These are phyloP conservation scores for Yarrowia sp. DNA, from an alignment of 805 yeast species.

Conservation along the genomic window DNA sequence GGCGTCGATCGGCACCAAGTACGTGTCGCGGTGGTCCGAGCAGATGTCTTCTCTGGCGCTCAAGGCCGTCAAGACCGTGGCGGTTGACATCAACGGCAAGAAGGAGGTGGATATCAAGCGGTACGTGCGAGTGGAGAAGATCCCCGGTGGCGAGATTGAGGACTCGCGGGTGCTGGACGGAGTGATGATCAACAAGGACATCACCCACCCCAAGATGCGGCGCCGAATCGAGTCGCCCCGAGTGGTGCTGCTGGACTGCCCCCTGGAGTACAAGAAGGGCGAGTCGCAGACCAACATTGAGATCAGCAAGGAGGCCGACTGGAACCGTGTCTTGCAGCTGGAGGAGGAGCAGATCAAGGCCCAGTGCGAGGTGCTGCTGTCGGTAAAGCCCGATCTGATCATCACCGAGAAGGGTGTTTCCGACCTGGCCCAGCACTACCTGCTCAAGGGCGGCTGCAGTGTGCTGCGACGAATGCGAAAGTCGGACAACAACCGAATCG, in stretches of 20 bases:
- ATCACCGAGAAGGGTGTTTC: slow-evolving; percentile 98
- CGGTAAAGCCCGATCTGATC: slow-evolving; percentile 89
- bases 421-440: slow-evolving; percentile 95
- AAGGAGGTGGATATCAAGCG: slow-evolving; percentile 92
- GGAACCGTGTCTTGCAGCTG: slow-evolving; percentile 92
- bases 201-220: slow-evolving; percentile 98
- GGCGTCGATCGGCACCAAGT: slow-evolving; percentile 96
- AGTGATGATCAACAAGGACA: slow-evolving; percentile 91
- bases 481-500: slow-evolving; percentile 93
- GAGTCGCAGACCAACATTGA: slow-evolving; percentile 98
- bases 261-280: slow-evolving; percentile 97
- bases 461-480: slow-evolving; percentile 94
- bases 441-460: slow-evolving; percentile 90
- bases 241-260: slow-evolving; percentile 89
- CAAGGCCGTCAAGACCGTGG: slow-evolving; percentile 84
- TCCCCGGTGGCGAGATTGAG: slow-evolving; percentile 97
- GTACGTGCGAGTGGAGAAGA: slow-evolving; percentile 91
- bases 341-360: slow-evolving; percentile 96
- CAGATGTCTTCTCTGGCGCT: slow-evolving; percentile 90
- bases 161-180: slow-evolving; percentile 91
- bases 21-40: slow-evolving; percentile 86
- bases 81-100: slow-evolving; percentile 59
- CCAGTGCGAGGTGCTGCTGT: slow-evolving; percentile 83
- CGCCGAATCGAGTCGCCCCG: slow-evolving; percentile 88
- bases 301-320: slow-evolving; percentile 93